These are phyloP conservation scores for Cyberlindnera maclurae DNA, from an alignment of 805 yeast species.

Conservation along the genomic window DNA sequence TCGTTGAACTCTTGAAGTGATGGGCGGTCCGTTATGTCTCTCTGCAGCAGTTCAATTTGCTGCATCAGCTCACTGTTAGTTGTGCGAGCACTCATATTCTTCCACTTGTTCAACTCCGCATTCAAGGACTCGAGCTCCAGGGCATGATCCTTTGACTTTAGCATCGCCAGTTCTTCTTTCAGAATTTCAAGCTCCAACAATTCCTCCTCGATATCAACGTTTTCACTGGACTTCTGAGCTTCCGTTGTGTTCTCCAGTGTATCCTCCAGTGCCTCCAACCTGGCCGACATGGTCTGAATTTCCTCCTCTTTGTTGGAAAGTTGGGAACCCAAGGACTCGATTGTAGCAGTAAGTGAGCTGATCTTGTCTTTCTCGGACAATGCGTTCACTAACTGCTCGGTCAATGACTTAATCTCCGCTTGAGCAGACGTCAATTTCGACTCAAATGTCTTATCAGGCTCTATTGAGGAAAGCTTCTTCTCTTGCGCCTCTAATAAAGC, in stretches of 20 bases:
- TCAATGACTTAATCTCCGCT: slow-evolving; percentile 1
- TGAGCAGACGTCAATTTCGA: background rate
- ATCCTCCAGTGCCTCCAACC: slow-evolving; percentile 1
- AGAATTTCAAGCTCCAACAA: slow-evolving; percentile 19
- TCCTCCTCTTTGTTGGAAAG: slow-evolving; percentile 4
- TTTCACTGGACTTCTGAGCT: slow-evolving; percentile 8
- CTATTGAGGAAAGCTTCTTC: background rate
- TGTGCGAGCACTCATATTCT: slow-evolving; percentile 7
- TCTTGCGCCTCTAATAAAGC: slow-evolving; percentile 2
- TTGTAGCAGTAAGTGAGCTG: background rate
- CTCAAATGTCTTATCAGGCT: background rate
- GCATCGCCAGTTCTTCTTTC: slow-evolving; percentile 16
- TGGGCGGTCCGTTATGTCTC: slow-evolving; percentile 30
- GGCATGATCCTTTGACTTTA: slow-evolving; percentile 8
- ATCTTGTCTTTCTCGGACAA: background rate
- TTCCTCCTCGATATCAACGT: slow-evolving; percentile 18
- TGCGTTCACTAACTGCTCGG: background rate
- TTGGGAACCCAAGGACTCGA: background rate
- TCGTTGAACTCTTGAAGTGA: slow-evolving; percentile 32
- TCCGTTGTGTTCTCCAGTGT: background rate
- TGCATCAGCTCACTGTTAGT: slow-evolving; percentile 22
- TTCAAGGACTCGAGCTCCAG: slow-evolving; percentile 2
- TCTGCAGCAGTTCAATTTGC: slow-evolving; percentile 17
- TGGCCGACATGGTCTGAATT: slow-evolving; percentile 1
- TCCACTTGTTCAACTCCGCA: slow-evolving; percentile 5